Conservation (phyloP, 2,329 filamentous ascomycete species). For the Aspergillus brunneoviolaceus region DNA sequence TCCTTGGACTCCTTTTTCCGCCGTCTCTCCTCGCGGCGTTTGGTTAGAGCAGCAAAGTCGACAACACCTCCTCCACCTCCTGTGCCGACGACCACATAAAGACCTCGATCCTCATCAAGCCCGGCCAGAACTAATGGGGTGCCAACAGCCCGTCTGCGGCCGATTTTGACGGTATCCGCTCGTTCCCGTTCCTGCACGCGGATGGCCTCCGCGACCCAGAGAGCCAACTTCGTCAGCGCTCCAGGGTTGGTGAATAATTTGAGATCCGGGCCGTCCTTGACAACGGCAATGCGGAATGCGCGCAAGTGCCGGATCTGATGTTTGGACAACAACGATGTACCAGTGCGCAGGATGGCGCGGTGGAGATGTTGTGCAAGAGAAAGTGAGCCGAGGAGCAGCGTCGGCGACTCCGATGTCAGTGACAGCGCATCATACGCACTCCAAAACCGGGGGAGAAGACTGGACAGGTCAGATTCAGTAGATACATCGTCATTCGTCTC, state of each 20-base stretch:
- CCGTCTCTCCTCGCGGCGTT: constrained; percentile 64
- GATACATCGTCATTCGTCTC: constrained; percentile 19
- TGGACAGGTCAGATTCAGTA: constrained; percentile 29
- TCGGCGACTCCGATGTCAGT: constrained; percentile 45
- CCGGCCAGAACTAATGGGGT: constrained; percentile 88
- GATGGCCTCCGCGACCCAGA: constrained; percentile 93
- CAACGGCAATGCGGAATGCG: constrained; percentile 91
- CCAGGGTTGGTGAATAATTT: constrained; percentile 89
- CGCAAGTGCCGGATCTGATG: constrained; percentile 89
- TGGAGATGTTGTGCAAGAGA: constrained; percentile 85
- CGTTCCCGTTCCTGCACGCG: constrained; percentile 84
- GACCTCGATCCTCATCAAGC: constrained; percentile 78
- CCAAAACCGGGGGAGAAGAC: constrained; percentile 53
- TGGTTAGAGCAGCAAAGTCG: constrained; percentile 64
- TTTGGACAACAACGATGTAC: constrained; percentile 87
- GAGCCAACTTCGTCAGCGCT: constrained; percentile 85
- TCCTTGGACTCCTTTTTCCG: constrained; percentile 64
- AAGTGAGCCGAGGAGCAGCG: constrained; percentile 68
- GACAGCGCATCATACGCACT: constrained; percentile 59
- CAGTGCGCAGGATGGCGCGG: constrained; percentile 88
- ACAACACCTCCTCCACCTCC: constrained; percentile 79
- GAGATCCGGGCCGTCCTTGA: constrained; percentile 92
- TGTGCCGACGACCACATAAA: constrained; percentile 91
- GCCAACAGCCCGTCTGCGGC: constrained; percentile 49
- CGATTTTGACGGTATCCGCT: constrained; percentile 61